Percentiles rank a stretch among this genome's conserved stretches.
Conservation (phyloP, 805 yeast species). For the Monosporozyma yasuniensis region DNA sequence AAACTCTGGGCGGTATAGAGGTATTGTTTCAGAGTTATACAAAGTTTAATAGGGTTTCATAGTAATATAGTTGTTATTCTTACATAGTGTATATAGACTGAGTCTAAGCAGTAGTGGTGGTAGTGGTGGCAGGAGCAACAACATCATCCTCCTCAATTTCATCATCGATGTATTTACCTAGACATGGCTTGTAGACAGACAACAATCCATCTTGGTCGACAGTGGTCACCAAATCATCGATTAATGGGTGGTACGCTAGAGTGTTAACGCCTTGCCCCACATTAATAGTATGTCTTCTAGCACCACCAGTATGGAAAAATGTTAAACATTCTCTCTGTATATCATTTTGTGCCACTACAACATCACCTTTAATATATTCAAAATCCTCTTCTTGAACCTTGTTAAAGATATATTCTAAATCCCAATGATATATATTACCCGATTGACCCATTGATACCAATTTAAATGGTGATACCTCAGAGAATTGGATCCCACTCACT, state of each 20-base stretch:
- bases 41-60: no score
- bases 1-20: no score
- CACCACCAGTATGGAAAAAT: conserved; percentile 27
- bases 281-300: conserved; percentile 12
- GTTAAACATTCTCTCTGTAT: conserved; percentile 15
- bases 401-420: conserved; percentile 31
- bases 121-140: neutral
- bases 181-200: conserved; percentile 24
- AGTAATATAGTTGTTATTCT: no score
- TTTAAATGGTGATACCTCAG: conserved; percentile 17
- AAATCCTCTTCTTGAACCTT: conserved; percentile 35
- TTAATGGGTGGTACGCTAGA: conserved; percentile 19
- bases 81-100: no score
- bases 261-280: conserved; percentile 5
- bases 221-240: conserved; percentile 20
- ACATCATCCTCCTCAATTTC: neutral
- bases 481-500: conserved; percentile 21
- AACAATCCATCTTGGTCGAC: conserved; percentile 25
- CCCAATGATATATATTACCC: conserved; percentile 30
- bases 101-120: neutral
- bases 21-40: neutral
- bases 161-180: conserved; percentile 15
- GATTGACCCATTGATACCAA: conserved; percentile 23
- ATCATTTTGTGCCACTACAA: conserved; percentile 1
- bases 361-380: neutral